Base-by-base conservation (phyloP, 2,329 filamentous ascomycete species). In the Colletotrichum tanaceti region DNA sequence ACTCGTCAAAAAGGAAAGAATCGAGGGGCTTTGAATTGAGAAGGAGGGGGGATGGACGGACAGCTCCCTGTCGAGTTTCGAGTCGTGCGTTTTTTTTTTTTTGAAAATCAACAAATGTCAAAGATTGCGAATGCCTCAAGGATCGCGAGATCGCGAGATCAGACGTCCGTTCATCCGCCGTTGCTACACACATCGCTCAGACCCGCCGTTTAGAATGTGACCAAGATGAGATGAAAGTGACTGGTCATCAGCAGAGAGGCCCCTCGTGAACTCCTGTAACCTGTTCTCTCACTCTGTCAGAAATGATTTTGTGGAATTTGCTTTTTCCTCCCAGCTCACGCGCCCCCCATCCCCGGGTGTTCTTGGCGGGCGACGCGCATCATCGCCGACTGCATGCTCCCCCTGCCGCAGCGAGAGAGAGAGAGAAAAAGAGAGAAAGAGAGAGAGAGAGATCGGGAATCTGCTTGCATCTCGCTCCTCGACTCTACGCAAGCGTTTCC, bases 311-410 rank as follows among this genome's bases (percentile, higher is more conserved):
- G 20, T 18, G 7, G 6, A 16, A 28, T 28, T 65, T 68, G 24
- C 50, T 58, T 68, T 68, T 68, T 65, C n/a, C 11, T 60, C 11
- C 20, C 35, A 5, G 28, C n/a, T 14, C 32, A 24, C 38, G 32
- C n/a, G n/a, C n/a, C n/a, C n/a, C n/a, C n/a, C n/a, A 43, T 50
- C 65, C 57, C 65, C 55, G 62, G 62, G 57, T 68, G 50, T 57
- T 44, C 65, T 61, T 57, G 55, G 28, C 28, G 57, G 57, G 55
- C 28, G 28, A 61, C 65, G 7, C 11, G n/a, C n/a, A 53, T 18
- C 52, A 47, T 24, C 43, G 5, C 50, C 28, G 62, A 46, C 24
- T 38, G 6, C 50, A 43, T 13, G n/a, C 53, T 59, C 16, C 13
- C n/a, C n/a, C n/a, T n/a, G n/a, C n/a, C n/a, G n/a, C n/a, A n/a